Percentiles rank a stretch among this genome's conserved stretches.
phyloP scores from a whole-genome alignment of 2,329 filamentous ascomycete species.

The Talaromyces sp. region DNA sequence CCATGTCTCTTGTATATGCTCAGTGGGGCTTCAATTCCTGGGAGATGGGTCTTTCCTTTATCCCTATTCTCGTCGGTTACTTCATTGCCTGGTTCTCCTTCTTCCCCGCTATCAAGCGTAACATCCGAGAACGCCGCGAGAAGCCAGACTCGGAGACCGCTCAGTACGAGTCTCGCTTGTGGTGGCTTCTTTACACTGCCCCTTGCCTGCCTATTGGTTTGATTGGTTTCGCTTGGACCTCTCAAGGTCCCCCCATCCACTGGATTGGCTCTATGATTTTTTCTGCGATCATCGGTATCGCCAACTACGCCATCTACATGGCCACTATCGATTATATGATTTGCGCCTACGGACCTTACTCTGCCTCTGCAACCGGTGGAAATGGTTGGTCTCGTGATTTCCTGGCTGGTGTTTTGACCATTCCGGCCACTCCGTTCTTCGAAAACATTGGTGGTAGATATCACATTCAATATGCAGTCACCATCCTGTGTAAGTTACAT shows the following conservation, averaged over 20 bases:
- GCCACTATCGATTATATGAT: constrained; percentile 65
- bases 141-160: constrained; percentile 49
- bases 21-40: constrained; percentile 54
- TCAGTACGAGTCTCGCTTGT: constrained; percentile 61
- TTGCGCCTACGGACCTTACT: constrained; percentile 61
- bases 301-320: constrained; percentile 61
- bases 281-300: constrained; percentile 56
- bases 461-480: constrained; percentile 56
- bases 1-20: constrained; percentile 54
- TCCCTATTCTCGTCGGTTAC: constrained; percentile 55
- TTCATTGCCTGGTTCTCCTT: constrained; percentile 55
- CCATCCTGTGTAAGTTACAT: constrained; percentile 50
- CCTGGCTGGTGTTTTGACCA: constrained; percentile 58
- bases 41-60: constrained; percentile 48
- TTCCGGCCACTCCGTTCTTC: constrained; percentile 53
- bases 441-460: constrained; percentile 51
- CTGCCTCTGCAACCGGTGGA: constrained; percentile 61
- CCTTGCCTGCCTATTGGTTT: constrained; percentile 57
- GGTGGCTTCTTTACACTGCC: constrained; percentile 56
- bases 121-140: constrained; percentile 40
- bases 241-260: constrained; percentile 50
- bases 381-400: constrained; percentile 64
- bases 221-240: constrained; percentile 59
- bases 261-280: constrained; percentile 62
- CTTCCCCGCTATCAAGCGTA: constrained; percentile 51